Evolutionary conservation across 306 rosid genomes (phyloP), one percentile per base, ranked within the genome.

Genomic region (Fragaria ananassa): DNA sequence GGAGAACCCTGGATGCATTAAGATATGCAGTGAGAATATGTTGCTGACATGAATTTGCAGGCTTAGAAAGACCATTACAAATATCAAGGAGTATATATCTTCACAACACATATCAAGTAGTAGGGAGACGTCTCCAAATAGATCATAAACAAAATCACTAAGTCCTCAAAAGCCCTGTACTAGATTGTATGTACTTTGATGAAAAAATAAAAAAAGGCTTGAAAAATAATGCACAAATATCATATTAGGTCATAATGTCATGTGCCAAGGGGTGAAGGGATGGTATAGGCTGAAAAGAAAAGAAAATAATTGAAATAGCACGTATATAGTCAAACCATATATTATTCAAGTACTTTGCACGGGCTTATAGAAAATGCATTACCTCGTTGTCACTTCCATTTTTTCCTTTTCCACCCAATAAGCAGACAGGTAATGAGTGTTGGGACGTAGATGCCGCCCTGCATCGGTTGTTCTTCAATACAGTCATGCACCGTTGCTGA

Each of bases 1-100:
- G 85, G 75, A 56, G 85, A 67, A 65, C 65, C 81, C 85, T 81
- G 78, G 17, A 57, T 25, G 41, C 68, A 42, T 42, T 41, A 42
- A 41, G 42, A 74, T 14, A 49, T 42, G 54, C 7, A 42, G 41
- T 74, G 44, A 41, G 68, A 58, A 9, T 8, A 64, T 25, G 5
- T 42, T 10, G 25, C 54, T 9, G 27, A 3, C 0, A 10, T 58
- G 68, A 68, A 73, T 57, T 64, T 23, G 68, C 41, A 73, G 47
- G 10, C 68, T 57, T 11, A 41, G 53, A 56, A 53, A 53, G 34
- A 35, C 8, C 11, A 12, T 73, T 39, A 35, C 53, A 23, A 15
- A 73, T 56, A 45, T 41, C 41, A 61, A 14, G 67, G 37, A 73
- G 41, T 15, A 57, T 7, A 15, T 50, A 37, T 53, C 11, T 41